Percentiles rank a stretch among this genome's conserved stretches.
These are phyloP conservation scores for Saksenaea vasiformis DNA, from an alignment of 371 early-diverging fungal genomes.

Conservation along the genomic window DNA sequence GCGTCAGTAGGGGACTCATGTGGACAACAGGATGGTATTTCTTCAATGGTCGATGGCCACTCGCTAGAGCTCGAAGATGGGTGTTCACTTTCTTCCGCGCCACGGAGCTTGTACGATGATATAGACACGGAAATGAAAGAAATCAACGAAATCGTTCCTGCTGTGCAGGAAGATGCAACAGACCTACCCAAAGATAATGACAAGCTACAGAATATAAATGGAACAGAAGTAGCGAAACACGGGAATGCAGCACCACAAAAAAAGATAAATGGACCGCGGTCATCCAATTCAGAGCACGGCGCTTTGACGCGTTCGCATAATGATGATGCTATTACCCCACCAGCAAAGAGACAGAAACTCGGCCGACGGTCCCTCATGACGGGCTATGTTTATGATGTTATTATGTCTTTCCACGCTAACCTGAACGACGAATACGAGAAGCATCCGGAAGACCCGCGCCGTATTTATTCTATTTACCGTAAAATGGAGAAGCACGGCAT, in stretches of 20 bases:
- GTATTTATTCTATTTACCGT: slow-evolving; percentile 67
- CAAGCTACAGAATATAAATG: neutral
- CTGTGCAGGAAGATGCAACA: neutral
- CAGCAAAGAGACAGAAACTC: neutral
- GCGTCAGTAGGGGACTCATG: neutral
- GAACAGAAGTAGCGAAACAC: no score
- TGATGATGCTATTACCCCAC: neutral
- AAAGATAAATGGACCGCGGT: no score
- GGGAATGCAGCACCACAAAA: no score
- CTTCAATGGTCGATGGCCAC: neutral
- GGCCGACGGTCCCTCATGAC: slow-evolving; percentile 33
- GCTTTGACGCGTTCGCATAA: neutral
- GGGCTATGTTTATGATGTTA: slow-evolving; percentile 67
- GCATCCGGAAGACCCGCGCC: slow-evolving; percentile 77
- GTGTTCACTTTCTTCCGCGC: neutral
- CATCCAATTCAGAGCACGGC: no score
- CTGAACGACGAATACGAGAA: slow-evolving; percentile 46
- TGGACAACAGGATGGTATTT: neutral
- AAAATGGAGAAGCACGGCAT: slow-evolving; percentile 52
- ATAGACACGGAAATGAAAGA: neutral
- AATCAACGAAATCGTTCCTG: neutral
- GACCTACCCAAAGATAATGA: neutral
- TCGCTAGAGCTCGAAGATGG: neutral
- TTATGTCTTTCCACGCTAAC: slow-evolving; percentile 62
- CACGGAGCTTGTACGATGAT: neutral